Percentiles rank a stretch among this genome's conserved stretches.
These are phyloP conservation scores for Cladosporium oxysporum DNA, from an alignment of 2,329 filamentous ascomycete genomes.

Conservation along the genomic window DNA sequence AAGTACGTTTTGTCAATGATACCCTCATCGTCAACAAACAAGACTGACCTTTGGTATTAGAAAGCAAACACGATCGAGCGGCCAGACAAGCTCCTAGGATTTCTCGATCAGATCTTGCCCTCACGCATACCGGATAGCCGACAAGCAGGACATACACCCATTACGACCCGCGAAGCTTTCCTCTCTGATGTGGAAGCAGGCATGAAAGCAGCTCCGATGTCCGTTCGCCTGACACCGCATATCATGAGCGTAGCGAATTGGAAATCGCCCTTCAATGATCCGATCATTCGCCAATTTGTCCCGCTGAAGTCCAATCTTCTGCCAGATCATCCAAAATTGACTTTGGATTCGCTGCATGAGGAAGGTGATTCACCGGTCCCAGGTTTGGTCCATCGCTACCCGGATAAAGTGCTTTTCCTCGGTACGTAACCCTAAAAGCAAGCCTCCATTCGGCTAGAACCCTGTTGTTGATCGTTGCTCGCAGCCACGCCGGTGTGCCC, in stretches of 20 bases:
- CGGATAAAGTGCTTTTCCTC: constrained; percentile 63
- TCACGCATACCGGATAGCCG: constrained; percentile 48
- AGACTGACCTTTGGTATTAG: constrained; percentile 35
- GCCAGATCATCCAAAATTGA: constrained; percentile 57
- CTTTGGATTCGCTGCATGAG: constrained; percentile 62
- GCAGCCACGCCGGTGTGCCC: constrained; percentile 62
- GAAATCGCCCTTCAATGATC: constrained; percentile 59
- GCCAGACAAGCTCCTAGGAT: constrained; percentile 49
- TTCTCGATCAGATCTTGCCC: constrained; percentile 55
- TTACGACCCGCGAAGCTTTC: constrained; percentile 55
- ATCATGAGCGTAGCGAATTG: constrained; percentile 62
- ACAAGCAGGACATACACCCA: constrained; percentile 29
- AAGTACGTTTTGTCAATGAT: constrained; percentile 44
- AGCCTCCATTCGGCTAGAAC: background rate
- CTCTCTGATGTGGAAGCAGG: constrained; percentile 57
- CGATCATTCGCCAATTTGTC: constrained; percentile 62
- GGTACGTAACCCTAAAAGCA: constrained; percentile 43
- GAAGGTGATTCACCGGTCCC: constrained; percentile 56
- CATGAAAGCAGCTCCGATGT: constrained; percentile 59
- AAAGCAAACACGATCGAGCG: constrained; percentile 54
- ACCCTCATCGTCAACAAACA: background rate
- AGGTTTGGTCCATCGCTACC: constrained; percentile 64
- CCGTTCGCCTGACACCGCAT: constrained; percentile 62
- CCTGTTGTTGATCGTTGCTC: background rate
- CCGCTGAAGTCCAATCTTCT: constrained; percentile 56